Conservation (phyloP, 371 early-diverging fungal species). For the Rhizopus delemar region DNA sequence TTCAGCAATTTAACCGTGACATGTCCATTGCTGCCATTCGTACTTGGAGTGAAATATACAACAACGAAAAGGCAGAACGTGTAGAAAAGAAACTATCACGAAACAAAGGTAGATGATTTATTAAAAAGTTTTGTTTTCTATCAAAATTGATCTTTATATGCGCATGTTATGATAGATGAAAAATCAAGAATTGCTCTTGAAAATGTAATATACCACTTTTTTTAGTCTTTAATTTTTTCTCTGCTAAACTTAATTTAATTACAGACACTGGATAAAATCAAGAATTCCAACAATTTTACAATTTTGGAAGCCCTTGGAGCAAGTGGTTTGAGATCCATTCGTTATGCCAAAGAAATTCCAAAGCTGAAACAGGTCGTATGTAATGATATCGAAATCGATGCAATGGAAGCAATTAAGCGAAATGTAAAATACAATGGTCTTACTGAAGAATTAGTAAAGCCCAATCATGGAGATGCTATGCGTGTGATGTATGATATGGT, state of each 20-base stretch:
- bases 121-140: no score
- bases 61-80: constrained; percentile 55
- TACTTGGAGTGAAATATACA: constrained; percentile 78
- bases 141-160: no score
- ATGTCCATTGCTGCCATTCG: constrained; percentile 94
- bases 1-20: constrained; percentile 97
- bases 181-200: constrained; percentile 24
- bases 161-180: constrained; percentile 22
- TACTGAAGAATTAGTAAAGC: constrained; percentile 67
- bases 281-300: constrained; percentile 55
- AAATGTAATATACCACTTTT: constrained; percentile 20
- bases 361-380: constrained; percentile 82
- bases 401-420: constrained; percentile 87
- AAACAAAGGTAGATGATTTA: constrained; percentile 29
- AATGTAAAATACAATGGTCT: constrained; percentile 90
- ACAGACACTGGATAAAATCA: constrained; percentile 28
- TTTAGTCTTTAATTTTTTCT: no score
- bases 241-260: no score
- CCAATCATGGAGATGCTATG: constrained; percentile 88
- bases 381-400: constrained; percentile 92
- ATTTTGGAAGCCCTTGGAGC: constrained; percentile 98
- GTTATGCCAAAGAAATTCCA: constrained; percentile 96
- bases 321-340: constrained; percentile 96
- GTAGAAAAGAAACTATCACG: constrained; percentile 51
- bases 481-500: constrained; percentile 83